Conservation (phyloP, 768 basidiomycete genomes). For the Punctularia strigosozonata region DNA sequence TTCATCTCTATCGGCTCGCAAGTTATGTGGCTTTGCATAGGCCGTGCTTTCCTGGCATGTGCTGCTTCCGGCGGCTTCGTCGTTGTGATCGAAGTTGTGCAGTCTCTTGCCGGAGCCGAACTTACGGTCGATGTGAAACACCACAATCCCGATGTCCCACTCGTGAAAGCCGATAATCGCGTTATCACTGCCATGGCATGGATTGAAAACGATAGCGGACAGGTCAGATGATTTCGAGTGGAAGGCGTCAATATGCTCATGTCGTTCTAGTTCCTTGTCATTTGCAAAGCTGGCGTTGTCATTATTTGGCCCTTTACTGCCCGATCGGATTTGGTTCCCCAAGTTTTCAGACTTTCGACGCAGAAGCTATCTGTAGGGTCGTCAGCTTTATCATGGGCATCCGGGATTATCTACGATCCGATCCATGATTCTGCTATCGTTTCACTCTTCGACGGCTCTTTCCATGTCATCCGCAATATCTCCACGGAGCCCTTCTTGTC, state of each 20-base stretch:
- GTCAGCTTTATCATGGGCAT: conserved; percentile 44
- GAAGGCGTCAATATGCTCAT: conserved; percentile 17
- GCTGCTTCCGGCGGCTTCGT: conserved; percentile 47
- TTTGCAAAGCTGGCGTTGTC: conserved; percentile 39
- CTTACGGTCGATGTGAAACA: conserved; percentile 15
- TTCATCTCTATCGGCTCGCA: no score
- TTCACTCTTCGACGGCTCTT: conserved; percentile 58
- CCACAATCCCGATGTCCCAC: conserved; percentile 7
- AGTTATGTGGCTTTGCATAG: no score
- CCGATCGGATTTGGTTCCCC: conserved; percentile 30
- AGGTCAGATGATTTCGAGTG: conserved; percentile 24
- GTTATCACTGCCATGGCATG: conserved; percentile 45
- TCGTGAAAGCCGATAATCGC: conserved; percentile 27
- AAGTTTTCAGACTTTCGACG: conserved; percentile 30
- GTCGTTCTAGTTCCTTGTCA: conserved; percentile 1
- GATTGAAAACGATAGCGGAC: no score
- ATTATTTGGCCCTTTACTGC: conserved; percentile 43
- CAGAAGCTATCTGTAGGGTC: conserved; percentile 45
- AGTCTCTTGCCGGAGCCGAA: conserved; percentile 25
- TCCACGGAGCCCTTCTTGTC: conserved; percentile 33
- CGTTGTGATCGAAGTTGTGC: conserved; percentile 40
- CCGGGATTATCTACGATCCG: conserved; percentile 45
- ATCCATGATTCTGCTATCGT: conserved; percentile 42
- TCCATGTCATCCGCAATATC: conserved; percentile 47
- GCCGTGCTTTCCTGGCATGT: conserved; percentile 46